Conservation (phyloP, 1,284 basidiomycete species). For the Garcileccinum viscosum region DNA sequence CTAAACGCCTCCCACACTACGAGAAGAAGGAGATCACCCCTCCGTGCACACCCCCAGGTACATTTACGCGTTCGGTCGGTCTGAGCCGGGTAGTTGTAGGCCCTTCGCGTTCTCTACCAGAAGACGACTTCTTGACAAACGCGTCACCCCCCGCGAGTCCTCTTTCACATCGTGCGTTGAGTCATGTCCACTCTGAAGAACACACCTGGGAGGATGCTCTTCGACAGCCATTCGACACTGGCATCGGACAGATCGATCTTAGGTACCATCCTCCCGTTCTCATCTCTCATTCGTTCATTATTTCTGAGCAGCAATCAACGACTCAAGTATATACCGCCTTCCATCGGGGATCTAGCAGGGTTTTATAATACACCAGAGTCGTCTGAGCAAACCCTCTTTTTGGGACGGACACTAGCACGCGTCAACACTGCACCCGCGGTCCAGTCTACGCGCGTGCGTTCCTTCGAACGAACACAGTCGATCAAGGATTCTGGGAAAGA, state of each 20-base stretch:
- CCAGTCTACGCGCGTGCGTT: constrained; percentile 27
- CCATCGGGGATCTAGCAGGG: constrained; percentile 29
- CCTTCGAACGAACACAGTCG: constrained; percentile 39
- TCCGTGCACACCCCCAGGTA: constrained; percentile 32
- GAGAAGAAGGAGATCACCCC: constrained; percentile 34
- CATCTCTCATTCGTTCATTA: constrained; percentile 16
- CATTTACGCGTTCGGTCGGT: constrained; percentile 12
- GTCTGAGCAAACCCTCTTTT: constrained; percentile 35
- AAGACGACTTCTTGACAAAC: constrained; percentile 24
- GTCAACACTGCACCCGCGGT: constrained; percentile 32
- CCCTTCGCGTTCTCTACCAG: constrained; percentile 33
- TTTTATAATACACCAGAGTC: constrained; percentile 39
- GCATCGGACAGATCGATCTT: constrained; percentile 40
- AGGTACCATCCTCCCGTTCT: constrained; percentile 28
- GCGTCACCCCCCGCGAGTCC: constrained; percentile 19
- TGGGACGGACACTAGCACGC: constrained; percentile 23
- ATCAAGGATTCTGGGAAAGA: constrained; percentile 41
- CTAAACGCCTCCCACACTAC: constrained; percentile 32
- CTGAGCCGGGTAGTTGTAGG: constrained; percentile 10
- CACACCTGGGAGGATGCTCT: constrained; percentile 38
- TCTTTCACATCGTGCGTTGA: constrained; percentile 22
- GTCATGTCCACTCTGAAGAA: constrained; percentile 35
- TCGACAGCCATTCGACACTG: constrained; percentile 34
- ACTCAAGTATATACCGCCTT: constrained; percentile 34
- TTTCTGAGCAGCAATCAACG: constrained; percentile 26